These are phyloP conservation scores for Aegilops longissima DNA, from an alignment of 176 grass and related monocot genomes.

Conservation along the genomic window DNA sequence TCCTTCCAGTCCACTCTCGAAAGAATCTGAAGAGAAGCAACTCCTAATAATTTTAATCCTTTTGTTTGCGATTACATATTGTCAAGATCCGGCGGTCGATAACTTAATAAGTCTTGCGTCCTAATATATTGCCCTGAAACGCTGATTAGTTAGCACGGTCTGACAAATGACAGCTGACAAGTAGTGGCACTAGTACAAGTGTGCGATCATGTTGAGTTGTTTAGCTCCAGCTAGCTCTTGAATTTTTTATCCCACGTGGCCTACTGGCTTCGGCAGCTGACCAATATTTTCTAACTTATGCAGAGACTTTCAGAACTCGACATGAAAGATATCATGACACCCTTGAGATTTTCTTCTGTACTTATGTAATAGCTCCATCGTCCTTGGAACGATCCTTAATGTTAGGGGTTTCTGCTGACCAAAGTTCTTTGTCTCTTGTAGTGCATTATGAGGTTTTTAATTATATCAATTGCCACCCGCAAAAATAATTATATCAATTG, in stretches of 20 bases:
- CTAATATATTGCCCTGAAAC: background rate
- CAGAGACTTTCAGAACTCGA: background rate
- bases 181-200: background rate
- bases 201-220: background rate
- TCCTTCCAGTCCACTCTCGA: background rate
- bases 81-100: background rate
- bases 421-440: no score
- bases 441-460: no score
- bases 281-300: background rate
- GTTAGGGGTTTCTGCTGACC: no score
- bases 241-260: no score
- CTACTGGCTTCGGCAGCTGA: background rate
- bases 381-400: no score
- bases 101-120: background rate
- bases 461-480: no score
- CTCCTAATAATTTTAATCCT: background rate
- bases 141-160: background rate
- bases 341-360: background rate
- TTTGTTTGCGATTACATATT: background rate
- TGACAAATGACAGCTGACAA: background rate
- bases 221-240: no score
- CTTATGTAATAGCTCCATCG: background rate
- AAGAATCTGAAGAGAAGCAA: background rate
- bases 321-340: constrained; percentile 9
- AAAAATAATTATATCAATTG: no score